Evolutionary conservation across 192 early-diverging fungal genomes (phyloP).

Genomic region (Lobosporangium transversale): DNA sequence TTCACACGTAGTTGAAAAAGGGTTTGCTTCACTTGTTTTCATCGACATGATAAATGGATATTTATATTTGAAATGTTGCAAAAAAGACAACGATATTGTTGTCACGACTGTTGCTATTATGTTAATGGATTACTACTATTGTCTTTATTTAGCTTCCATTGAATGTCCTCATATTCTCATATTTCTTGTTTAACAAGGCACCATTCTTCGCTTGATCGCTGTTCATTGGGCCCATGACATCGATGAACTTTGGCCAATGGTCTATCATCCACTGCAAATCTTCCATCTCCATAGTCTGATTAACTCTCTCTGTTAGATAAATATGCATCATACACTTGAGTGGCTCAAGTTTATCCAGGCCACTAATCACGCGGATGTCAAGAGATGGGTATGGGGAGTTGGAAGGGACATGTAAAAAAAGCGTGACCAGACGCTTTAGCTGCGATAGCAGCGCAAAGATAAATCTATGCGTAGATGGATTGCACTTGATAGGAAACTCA

Average conservation of each 20-base stretch:
- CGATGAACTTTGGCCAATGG: neutral
- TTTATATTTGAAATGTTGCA: too few species aligned
- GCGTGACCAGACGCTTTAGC: neutral
- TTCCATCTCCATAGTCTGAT: neutral
- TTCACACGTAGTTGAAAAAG: too few species aligned
- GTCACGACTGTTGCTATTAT: too few species aligned
- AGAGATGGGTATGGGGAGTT: neutral
- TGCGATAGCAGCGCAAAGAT: neutral
- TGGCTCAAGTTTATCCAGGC: neutral
- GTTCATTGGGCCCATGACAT: neutral
- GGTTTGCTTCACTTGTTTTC: too few species aligned
- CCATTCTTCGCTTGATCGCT: neutral
- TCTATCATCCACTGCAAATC: neutral
- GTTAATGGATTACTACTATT: too few species aligned
- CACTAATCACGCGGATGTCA: neutral
- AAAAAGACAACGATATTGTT: too few species aligned
- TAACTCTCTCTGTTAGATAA: neutral
- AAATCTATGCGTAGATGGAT: neutral
- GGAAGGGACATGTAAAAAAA: neutral
- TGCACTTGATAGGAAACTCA: neutral
- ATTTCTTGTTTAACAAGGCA: too few species aligned
- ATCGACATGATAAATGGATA: too few species aligned
- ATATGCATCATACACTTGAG: neutral
- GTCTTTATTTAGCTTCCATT: too few species aligned
- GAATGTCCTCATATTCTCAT: too few species aligned